phyloP scores from a whole-genome alignment of 2,329 filamentous ascomycete genomes.

The Neonectria coccinea region DNA sequence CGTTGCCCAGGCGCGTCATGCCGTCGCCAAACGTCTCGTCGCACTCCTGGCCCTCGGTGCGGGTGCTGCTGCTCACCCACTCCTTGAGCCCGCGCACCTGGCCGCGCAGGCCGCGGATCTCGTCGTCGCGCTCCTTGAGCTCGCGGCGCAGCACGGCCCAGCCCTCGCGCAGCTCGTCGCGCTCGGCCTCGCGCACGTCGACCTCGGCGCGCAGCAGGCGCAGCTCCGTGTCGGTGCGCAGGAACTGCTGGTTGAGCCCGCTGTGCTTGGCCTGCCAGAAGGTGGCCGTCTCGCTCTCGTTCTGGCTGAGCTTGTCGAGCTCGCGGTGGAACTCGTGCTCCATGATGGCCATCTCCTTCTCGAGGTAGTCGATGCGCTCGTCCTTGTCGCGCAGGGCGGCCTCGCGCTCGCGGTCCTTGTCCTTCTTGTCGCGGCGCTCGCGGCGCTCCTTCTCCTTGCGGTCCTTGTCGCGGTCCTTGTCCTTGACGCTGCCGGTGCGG shows the following conservation, averaged over 20 bases:
- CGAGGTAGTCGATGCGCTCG: slow-evolving; percentile 63
- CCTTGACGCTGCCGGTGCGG: slow-evolving; percentile 50
- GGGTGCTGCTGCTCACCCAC: slow-evolving; percentile 76
- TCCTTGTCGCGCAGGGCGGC: slow-evolving; percentile 60
- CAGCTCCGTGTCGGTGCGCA: slow-evolving; percentile 65
- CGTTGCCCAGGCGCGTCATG: slow-evolving; percentile 72
- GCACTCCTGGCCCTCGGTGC: slow-evolving; percentile 69
- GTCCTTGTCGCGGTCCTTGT: slow-evolving; percentile 46
- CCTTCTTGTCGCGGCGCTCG: slow-evolving; percentile 41
- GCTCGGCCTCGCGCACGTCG: slow-evolving; percentile 60
- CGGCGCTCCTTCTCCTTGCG: slow-evolving; percentile 39
- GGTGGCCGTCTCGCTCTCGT: slow-evolving; percentile 66
- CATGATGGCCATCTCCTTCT: slow-evolving; percentile 65
- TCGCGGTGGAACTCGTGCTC: slow-evolving; percentile 65
- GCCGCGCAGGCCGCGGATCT: slow-evolving; percentile 64
- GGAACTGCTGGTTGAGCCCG: slow-evolving; percentile 63
- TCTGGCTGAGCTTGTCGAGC: slow-evolving; percentile 64
- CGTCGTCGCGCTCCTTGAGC: slow-evolving; percentile 64
- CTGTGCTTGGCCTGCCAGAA: slow-evolving; percentile 71
- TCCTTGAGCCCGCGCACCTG: slow-evolving; percentile 78
- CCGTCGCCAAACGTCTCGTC: slow-evolving; percentile 75
- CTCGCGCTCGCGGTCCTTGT: slow-evolving; percentile 43
- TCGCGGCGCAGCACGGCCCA: slow-evolving; percentile 61
- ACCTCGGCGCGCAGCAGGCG: slow-evolving; percentile 62
- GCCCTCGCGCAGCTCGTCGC: slow-evolving; percentile 62